These are phyloP conservation scores for Colletotrichum aenigma DNA, from an alignment of 2,329 filamentous ascomycete genomes.

Conservation along the genomic window DNA sequence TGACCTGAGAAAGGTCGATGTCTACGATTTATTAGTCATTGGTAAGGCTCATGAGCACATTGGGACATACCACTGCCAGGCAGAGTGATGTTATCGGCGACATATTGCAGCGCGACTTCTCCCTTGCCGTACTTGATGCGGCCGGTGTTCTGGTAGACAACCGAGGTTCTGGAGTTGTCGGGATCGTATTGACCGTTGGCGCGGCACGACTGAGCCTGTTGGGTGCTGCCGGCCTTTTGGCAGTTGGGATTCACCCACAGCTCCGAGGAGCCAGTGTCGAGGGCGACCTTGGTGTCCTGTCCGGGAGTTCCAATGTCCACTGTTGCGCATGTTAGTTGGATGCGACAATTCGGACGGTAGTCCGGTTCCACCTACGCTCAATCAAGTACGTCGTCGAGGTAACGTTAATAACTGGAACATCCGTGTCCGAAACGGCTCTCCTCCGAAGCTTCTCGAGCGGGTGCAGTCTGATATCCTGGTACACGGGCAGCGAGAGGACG, in stretches of 20 bases:
- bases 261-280: constrained; percentile 59
- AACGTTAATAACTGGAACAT: constrained; percentile 16
- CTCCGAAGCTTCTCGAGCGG: constrained; percentile 16
- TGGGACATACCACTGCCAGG: constrained; percentile 26
- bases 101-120: constrained; percentile 29
- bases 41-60: rapidly evolving
- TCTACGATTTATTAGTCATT: constrained; percentile 1
- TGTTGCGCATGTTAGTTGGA: background rate
- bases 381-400: constrained; percentile 23
- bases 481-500: constrained; percentile 19
- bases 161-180: constrained; percentile 25
- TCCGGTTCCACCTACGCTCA: constrained; percentile 4
- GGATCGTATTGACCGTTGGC: constrained; percentile 45
- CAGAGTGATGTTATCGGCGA: constrained; percentile 31
- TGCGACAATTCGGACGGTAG: too few relatives aligned
- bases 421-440: constrained; percentile 14
- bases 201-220: constrained; percentile 40
- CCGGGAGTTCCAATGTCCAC: constrained; percentile 37
- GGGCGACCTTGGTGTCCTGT: constrained; percentile 49
- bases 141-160: constrained; percentile 15
- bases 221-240: constrained; percentile 35
- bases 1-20: constrained; percentile 26
- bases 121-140: constrained; percentile 34
- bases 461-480: constrained; percentile 18
- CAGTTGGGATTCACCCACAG: constrained; percentile 61